These are phyloP conservation scores for Lichtheimia hyalospora DNA, from an alignment of 371 early-diverging fungal genomes.

Conservation along the genomic window DNA sequence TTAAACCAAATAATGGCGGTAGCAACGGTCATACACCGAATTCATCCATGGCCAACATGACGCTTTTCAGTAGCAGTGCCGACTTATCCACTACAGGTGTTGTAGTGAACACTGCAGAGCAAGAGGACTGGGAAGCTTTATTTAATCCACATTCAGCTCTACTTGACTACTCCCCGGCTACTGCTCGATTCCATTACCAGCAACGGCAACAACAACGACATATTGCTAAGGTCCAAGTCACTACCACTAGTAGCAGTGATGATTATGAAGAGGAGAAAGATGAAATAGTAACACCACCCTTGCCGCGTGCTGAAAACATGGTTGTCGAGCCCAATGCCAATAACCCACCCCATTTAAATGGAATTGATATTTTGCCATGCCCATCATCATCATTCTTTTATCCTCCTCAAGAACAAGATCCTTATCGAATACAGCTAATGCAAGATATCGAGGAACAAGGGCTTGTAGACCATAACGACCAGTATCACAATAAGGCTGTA, in stretches of 20 bases:
- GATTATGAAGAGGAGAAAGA: no score
- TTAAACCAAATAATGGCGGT: neutral
- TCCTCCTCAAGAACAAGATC: neutral
- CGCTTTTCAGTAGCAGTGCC: neutral
- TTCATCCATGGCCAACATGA: conserved; percentile 7
- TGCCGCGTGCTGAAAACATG: no score
- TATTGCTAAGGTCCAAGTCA: neutral
- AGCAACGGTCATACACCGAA: neutral
- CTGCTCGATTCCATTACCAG: conserved; percentile 3
- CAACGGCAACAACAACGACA: conserved; percentile 5
- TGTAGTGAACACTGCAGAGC: neutral
- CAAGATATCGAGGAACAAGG: conserved; percentile 12
- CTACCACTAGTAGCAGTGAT: no score
- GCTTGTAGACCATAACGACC: neutral
- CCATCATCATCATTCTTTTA: conserved; percentile 1
- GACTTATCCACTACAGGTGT: neutral
- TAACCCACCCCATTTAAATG: neutral
- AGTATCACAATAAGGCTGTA: neutral
- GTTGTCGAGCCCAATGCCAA: no score
- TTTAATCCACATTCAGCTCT: conserved; percentile 15
- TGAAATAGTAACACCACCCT: no score
- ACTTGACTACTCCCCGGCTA: neutral
- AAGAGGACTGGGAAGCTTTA: conserved; percentile 16
- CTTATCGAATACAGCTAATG: conserved; percentile 3
- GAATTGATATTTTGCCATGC: conserved; percentile 6